Evolutionary conservation across 768 basidiomycete species (phyloP), one percentile per base, ranked within the genome.

Genomic region (Collybia sordida): DNA sequence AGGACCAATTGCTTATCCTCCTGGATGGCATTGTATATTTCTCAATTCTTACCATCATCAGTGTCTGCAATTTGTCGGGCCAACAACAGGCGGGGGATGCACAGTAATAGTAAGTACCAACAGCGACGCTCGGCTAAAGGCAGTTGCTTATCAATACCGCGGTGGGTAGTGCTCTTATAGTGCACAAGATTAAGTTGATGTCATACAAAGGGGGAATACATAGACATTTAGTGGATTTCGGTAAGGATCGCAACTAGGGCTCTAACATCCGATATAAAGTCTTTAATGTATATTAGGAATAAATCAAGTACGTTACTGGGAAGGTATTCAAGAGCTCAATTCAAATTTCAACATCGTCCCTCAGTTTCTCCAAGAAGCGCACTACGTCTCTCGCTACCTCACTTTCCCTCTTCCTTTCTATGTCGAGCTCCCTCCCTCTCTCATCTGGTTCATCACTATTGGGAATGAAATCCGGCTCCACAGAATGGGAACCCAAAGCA

Each of bases 121-220:
- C 72, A 15, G 40, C 77, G 2, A 83, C 81, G 3, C 73, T 82
- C 21, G 63, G 64, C 6, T 61, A 80, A 11, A 74, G 75, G 5
- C 73, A 78, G 51, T 78, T 78, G 7, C 83, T 81, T 70, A 78
- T 85, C 54, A 78, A 80, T 50, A 76, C 80, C 7, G 80, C 80
- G 18, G 79, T 80, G 58, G 49, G 78, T 66, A 9, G 25, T 11
- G 14, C 14, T 31, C 11, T 11, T 7, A 14, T 11, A 31, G 11
- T 31, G 14, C 3, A 31, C 31, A 14, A 11, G 9, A 12, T 14
- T 31, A 31, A 6, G 11, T 3, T 31, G 11, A 11, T 14, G 3
- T 14, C 11, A 2, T 31, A 31, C 31, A 11, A 6, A 14, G 31
- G 11, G 3, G 31, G 14, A 27, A 31, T 31, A 14, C n/a, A n/a